Evolutionary conservation across 306 rosid genomes (phyloP).

Genomic region (Corylus heterophylla): DNA sequence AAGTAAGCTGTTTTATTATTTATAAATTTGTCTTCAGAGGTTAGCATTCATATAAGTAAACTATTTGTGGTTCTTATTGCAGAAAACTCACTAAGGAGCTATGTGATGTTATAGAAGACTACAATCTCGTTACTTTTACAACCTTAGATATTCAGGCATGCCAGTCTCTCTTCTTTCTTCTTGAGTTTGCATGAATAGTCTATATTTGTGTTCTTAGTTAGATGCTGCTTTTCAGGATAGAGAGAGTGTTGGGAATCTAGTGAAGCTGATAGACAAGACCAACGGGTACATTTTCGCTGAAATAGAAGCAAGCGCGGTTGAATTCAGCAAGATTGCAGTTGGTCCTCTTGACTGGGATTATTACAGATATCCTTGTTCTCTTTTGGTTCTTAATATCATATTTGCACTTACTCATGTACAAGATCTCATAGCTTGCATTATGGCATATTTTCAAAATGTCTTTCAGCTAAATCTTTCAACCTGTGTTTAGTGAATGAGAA

Average conservation of each 20-base stretch:
- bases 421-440: background rate
- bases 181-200: constrained; percentile 12
- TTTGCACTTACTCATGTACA: background rate
- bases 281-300: constrained; percentile 91
- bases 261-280: constrained; percentile 81
- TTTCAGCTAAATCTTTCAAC: constrained; percentile 15
- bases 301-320: constrained; percentile 82
- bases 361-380: constrained; percentile 82
- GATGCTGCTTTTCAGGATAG: constrained; percentile 68
- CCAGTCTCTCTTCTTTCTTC: constrained; percentile 1
- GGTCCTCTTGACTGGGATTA: constrained; percentile 88
- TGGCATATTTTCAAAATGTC: background rate
- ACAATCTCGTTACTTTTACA: constrained; percentile 69
- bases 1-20: background rate
- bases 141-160: constrained; percentile 93
- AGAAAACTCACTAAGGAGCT: constrained; percentile 96
- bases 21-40: background rate
- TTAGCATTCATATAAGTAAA: background rate
- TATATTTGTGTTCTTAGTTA: constrained; percentile 14
- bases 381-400: constrained; percentile 1
- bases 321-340: constrained; percentile 93
- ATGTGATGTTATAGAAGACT: constrained; percentile 81
- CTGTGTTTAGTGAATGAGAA: background rate
- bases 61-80: constrained; percentile 35
- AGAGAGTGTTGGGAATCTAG: constrained; percentile 89